A percentile compares a stretch with the other conserved stretches of the same genome.
Evolutionary conservation across 202 grass and related monocot genomes (phyloP).

Genomic region (Saccharum hybrid): DNA sequence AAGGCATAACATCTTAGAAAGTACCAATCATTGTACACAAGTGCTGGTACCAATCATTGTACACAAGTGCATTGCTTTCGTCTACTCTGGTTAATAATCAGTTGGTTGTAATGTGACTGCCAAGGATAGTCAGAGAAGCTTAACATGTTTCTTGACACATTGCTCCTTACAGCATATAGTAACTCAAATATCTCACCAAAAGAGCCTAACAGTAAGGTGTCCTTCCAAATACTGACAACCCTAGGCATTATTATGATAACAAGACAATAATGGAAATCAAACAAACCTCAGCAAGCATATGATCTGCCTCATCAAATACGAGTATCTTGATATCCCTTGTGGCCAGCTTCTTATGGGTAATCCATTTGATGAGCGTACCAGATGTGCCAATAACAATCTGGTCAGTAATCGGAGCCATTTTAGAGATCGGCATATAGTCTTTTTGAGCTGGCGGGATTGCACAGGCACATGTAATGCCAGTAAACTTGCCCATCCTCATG

Average conservation of each 20-base stretch:
- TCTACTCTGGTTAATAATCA: neutral
- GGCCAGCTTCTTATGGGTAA: slow-evolving; percentile 62
- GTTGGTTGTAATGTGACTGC: no score
- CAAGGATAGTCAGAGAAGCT: neutral
- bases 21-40: neutral
- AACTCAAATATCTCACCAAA: neutral
- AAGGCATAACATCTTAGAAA: neutral
- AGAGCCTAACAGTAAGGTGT: neutral
- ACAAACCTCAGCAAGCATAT: slow-evolving; percentile 90
- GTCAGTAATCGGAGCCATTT: slow-evolving; percentile 60
- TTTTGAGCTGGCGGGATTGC: slow-evolving; percentile 69
- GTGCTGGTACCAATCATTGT: neutral
- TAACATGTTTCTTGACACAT: neutral
- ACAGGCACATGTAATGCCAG: slow-evolving; percentile 78
- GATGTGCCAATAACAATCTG: slow-evolving; percentile 96
- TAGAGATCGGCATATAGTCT: slow-evolving; percentile 66
- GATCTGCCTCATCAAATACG: slow-evolving; percentile 92
- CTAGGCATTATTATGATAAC: slow-evolving; percentile 1
- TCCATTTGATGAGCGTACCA: slow-evolving; percentile 92
- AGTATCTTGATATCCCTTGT: slow-evolving; percentile 82
- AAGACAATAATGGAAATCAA: slow-evolving; percentile 25
- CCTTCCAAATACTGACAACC: neutral
- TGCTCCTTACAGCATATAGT: neutral
- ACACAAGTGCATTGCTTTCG: slow-evolving; percentile 9
- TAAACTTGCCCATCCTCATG: slow-evolving; percentile 89